Base-by-base conservation (phyloP, 31 red algal species). In the Asparagopsis taxiformis region DNA sequence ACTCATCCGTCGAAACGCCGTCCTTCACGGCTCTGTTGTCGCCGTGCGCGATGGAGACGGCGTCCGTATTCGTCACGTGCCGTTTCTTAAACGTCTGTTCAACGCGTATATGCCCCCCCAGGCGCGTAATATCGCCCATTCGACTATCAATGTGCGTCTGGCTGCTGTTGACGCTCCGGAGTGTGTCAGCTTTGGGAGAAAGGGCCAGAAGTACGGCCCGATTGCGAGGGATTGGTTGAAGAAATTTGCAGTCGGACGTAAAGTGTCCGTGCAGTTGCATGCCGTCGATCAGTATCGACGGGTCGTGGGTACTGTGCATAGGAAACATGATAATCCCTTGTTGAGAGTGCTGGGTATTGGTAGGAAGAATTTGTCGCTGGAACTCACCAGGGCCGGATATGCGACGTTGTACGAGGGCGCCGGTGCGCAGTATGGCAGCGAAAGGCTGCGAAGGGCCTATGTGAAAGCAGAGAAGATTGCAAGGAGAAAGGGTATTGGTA, bases 81-180 rank as follows among this genome's bases (percentile, higher is more conserved):
- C 87, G 50, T 67, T 80, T 21, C 68, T 91, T 26, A 57, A 56
- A 38, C 76, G 87, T 19, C 13, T 91, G 11, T 48, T 91, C 2
- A 62, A 75, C 46, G 17, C 32, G 5, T 57, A 61, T 32, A 44
- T 29, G 21, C 65, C 66, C 23, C 79, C 79, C 8, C 53, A 54
- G 2, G 67, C 32, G 38, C 49, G 30, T 15, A 65, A 61, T 3
- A 30, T 65, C 1, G 26, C 81, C 0, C 26, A 69, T 1, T 35
- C 49, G n/a, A 84, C 88, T 22, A 92, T 92, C 44, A 46, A 79
- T 34, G 62, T 95, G 30, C 84, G 91, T 31, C 68, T 95, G 30
- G 84, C 91, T 25, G 91, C 76, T 30, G 55, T 95, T 1, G 91
- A 95, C 63, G 91, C 91, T 30, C 91, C 91, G 34, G 91, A 95